Evolutionary conservation across 805 yeast genomes (phyloP).

Genomic region (Scheffersomyces lignosus): DNA sequence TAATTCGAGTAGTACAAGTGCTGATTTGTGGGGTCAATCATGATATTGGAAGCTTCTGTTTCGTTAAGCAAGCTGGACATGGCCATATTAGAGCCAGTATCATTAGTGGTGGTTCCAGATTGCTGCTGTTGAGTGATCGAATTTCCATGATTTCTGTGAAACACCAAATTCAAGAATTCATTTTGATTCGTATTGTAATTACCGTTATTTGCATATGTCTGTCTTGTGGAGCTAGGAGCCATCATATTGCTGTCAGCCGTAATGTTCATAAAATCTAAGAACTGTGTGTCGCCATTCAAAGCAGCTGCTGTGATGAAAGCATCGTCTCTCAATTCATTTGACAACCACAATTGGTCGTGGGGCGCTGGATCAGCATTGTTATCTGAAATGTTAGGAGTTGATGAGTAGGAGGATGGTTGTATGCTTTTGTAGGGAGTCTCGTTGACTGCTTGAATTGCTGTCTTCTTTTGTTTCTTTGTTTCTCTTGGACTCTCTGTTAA

Average conservation of each 20-base stretch:
- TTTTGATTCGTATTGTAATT: constrained; percentile 27
- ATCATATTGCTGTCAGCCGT: not conserved
- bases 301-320: constrained; percentile 77
- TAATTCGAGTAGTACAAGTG: constrained; percentile 39
- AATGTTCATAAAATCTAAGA: constrained; percentile 50
- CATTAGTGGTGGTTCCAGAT: constrained; percentile 3
- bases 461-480: not conserved
- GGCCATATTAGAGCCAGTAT: constrained; percentile 9
- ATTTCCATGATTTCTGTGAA: constrained; percentile 43
- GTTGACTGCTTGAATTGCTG: not conserved
- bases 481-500: not conserved
- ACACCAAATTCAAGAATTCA: constrained; percentile 52
- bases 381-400: not conserved
- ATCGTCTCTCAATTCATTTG: constrained; percentile 69
- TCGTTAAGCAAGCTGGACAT: constrained; percentile 17
- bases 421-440: not conserved
- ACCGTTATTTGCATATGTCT: constrained; percentile 1
- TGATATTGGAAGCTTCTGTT: constrained; percentile 1
- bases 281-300: constrained; percentile 56
- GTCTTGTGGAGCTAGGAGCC: constrained; percentile 3
- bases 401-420: not conserved
- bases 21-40: constrained; percentile 36
- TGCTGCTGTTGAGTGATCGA: constrained; percentile 5
- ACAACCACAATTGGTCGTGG: constrained; percentile 64
- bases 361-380: constrained; percentile 7